These are phyloP conservation scores for Cladosporium sp. DNA, from an alignment of 2,329 filamentous ascomycete species.

Conservation along the genomic window DNA sequence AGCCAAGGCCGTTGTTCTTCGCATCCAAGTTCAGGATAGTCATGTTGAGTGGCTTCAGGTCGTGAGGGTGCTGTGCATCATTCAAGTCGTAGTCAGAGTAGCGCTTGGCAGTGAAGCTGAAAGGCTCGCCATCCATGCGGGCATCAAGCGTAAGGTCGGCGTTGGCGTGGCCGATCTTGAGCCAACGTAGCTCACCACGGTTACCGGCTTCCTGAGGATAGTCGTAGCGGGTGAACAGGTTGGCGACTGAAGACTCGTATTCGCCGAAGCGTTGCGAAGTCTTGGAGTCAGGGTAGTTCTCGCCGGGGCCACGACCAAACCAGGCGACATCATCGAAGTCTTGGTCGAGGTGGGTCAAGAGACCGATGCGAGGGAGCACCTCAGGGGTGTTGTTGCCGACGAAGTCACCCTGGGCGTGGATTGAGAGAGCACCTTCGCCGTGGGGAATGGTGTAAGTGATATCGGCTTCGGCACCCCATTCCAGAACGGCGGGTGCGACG, in stretches of 20 bases:
- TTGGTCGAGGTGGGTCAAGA: conserved; percentile 56
- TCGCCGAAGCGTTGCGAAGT: conserved; percentile 56
- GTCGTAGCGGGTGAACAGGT: conserved; percentile 62
- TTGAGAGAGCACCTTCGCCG: conserved; percentile 40
- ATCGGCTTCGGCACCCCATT: conserved; percentile 54
- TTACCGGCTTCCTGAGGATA: conserved; percentile 70
- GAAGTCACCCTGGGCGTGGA: conserved; percentile 47
- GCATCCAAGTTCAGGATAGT: conserved; percentile 62
- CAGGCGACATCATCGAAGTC: conserved; percentile 55
- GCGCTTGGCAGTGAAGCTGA: conserved; percentile 26
- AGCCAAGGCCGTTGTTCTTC: conserved; percentile 64
- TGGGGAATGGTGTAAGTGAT: conserved; percentile 55
- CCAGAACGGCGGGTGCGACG: conserved; percentile 60
- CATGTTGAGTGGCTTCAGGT: conserved; percentile 52
- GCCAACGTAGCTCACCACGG: conserved; percentile 55
- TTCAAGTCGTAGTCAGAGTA: conserved; percentile 23
- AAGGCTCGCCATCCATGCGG: conserved; percentile 20
- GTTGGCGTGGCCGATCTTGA: conserved; percentile 35
- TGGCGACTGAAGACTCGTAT: conserved; percentile 48
- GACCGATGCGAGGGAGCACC: conserved; percentile 62
- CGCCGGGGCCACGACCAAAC: conserved; percentile 64
- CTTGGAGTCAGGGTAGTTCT: conserved; percentile 68
- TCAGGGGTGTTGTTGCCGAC: conserved; percentile 52
- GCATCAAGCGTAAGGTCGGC: conserved; percentile 15
- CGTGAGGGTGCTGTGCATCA: conserved; percentile 24